These are phyloP conservation scores for Trypanosoma avium DNA, from an alignment of 208 protist genomes.

Conservation along the genomic window DNA sequence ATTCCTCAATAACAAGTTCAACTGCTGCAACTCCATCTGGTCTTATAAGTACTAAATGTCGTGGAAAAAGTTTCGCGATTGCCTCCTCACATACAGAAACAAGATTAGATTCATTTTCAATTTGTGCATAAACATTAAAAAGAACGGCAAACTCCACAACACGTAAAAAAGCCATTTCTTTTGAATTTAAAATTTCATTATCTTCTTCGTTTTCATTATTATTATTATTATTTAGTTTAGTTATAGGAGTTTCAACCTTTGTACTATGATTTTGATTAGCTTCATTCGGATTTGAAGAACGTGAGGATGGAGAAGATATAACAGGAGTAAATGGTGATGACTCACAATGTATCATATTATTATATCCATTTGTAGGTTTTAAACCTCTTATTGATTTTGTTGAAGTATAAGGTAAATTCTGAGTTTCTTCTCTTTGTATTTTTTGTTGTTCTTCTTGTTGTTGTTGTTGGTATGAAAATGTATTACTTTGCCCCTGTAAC, in stretches of 20 bases:
- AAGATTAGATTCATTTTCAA: constrained; percentile 9
- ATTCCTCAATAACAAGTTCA: constrained; percentile 27
- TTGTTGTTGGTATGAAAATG: neutral
- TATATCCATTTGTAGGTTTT: too few relatives aligned
- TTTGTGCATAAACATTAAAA: constrained; percentile 11
- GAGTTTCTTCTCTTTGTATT: neutral
- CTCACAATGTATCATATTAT: neutral
- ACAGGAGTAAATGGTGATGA: neutral
- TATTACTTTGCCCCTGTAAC: neutral
- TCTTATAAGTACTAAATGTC: constrained; percentile 21
- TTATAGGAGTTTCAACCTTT: neutral
- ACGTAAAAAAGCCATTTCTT: constrained; percentile 18
- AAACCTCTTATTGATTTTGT: neutral
- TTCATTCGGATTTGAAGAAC: constrained; percentile 6
- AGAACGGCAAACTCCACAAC: constrained; percentile 27
- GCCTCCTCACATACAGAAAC: constrained; percentile 20
- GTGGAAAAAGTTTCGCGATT: constrained; percentile 25
- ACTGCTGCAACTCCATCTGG: constrained; percentile 23
- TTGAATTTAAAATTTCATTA: constrained; percentile 14
- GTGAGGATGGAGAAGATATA: constrained; percentile 14
- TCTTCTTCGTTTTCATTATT: neutral
- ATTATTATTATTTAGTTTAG: neutral
- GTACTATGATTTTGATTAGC: neutral
- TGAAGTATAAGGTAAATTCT: too few relatives aligned
- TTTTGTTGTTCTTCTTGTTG: neutral